Percentiles rank a stretch among this genome's conserved stretches.
Evolutionary conservation across 2,329 filamentous ascomycete genomes (phyloP).

Genomic region (Trichoderma guizhouense): DNA sequence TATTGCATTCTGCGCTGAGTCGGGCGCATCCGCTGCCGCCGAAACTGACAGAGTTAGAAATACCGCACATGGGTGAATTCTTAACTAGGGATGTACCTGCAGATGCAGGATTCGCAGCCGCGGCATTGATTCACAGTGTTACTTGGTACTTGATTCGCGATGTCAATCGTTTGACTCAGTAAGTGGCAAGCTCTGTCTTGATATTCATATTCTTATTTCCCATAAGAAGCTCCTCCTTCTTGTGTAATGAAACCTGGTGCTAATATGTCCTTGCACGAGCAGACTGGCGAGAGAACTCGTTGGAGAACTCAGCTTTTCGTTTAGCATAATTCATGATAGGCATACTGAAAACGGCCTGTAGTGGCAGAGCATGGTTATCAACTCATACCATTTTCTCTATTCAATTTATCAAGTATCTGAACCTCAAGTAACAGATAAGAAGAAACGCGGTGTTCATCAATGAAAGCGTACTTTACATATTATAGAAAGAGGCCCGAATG

Average conservation of each 20-base stretch:
- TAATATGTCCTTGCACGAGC: background rate
- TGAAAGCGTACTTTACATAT: background rate
- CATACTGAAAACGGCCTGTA: background rate
- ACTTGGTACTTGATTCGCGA: background rate
- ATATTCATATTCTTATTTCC: background rate
- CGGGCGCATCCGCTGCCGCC: background rate
- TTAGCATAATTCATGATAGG: background rate
- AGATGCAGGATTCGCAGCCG: background rate
- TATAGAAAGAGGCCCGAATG: background rate
- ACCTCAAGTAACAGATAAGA: background rate
- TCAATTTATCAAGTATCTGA: too few species aligned
- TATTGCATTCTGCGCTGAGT: background rate
- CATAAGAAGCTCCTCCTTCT: background rate
- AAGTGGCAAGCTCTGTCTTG: background rate
- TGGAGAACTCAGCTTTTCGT: background rate
- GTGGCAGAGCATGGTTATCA: background rate
- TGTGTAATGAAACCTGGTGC: background rate
- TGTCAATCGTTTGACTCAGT: background rate
- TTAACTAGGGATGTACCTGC: background rate
- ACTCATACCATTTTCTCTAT: too few species aligned
- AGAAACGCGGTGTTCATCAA: background rate
- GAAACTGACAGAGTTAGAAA: background rate
- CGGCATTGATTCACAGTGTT: background rate
- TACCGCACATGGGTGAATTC: background rate
- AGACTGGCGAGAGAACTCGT: background rate